Percentiles rank a stretch among this genome's conserved stretches.
These are phyloP conservation scores for Penicillium sp. DNA, from an alignment of 2,329 filamentous ascomycete species.

Conservation along the genomic window DNA sequence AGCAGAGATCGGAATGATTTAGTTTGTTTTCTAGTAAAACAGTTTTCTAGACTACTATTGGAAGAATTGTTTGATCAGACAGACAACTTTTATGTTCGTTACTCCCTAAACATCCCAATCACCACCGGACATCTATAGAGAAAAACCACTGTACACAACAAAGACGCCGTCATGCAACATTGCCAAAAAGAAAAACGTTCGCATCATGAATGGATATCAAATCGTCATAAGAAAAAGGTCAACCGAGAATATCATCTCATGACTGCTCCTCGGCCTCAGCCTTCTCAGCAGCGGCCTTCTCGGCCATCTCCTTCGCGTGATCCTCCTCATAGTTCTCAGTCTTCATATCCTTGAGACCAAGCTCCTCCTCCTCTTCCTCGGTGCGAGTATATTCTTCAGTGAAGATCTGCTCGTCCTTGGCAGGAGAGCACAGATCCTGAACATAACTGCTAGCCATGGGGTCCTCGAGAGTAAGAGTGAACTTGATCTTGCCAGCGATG, in stretches of 20 bases:
- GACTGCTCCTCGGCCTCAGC: constrained; percentile 24
- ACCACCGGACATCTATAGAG: constrained; percentile 24
- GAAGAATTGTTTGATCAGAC: background rate
- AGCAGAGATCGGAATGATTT: background rate
- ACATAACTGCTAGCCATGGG: constrained; percentile 92
- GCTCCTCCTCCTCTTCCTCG: constrained; percentile 86
- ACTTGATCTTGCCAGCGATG: constrained; percentile 75
- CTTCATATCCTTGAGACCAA: constrained; percentile 91
- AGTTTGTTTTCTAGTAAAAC: background rate
- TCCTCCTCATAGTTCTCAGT: constrained; percentile 77
- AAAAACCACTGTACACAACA: constrained; percentile 23
- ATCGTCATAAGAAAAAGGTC: constrained; percentile 14
- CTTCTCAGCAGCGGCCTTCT: constrained; percentile 3
- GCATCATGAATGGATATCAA: constrained; percentile 23
- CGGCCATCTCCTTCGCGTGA: constrained; percentile 17
- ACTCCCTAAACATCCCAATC: constrained; percentile 8
- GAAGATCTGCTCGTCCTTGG: constrained; percentile 79
- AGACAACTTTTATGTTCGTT: constrained; percentile 11
- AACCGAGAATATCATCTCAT: constrained; percentile 18
- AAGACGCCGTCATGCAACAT: constrained; percentile 22
- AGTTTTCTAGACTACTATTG: background rate
- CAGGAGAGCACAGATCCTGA: constrained; percentile 75
- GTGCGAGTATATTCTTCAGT: constrained; percentile 82
- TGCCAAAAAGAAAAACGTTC: constrained; percentile 15
- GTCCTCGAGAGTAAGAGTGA: constrained; percentile 80